Base-by-base conservation (phyloP, 805 yeast genomes). In the Candida coleopterorum region DNA sequence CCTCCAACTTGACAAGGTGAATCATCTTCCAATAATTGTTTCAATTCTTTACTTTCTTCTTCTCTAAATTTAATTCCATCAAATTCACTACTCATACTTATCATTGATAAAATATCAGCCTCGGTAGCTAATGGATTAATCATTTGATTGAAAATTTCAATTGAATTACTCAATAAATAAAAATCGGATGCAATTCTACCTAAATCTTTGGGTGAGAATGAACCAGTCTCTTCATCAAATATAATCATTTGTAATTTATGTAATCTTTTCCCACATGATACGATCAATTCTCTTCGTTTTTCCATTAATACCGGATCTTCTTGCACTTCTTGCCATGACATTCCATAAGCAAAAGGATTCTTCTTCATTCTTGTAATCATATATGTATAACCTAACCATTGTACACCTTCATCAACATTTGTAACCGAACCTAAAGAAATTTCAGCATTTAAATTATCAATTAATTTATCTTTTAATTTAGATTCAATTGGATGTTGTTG, bases 401-500 rank as follows among this genome's bases (percentile, higher is more conserved):
- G 86, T 1, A 93, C 83, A 39, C 89, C 99, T 62, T 93, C 98
- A 21, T 85, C 95, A 9, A 93, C 79, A 50, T 82, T 89, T 1
- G 97, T 87, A 2, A 93, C 97, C 0, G 95, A 89, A 2, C 99
- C 99, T 14, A 93, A 60, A 0, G 97, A 83, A 16, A 94, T 87
- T 56, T 93, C 99, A 0, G 99, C 99, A 57, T 94, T 94, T 52
- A 93, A 68, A 47, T 90, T 93, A 54, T 93, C 99, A 14, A 85
- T 88, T 21, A 93, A 60, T 50, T 85, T 86, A 0, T 76, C 79
- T 38, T 81, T 70, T 26, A 93, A 68, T 42, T 79, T 77, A 0
- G 96, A 87, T 56, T 93, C 99, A 38, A 93, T 93, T 0, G 99
- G 96, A 58, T 87, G 96, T 52, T 93, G 98, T 43, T 94, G 96